A percentile compares a stretch with the other conserved stretches of the same genome.
Conservation (phyloP, 148 eudicot genomes). For the Nyssa sinensis region DNA sequence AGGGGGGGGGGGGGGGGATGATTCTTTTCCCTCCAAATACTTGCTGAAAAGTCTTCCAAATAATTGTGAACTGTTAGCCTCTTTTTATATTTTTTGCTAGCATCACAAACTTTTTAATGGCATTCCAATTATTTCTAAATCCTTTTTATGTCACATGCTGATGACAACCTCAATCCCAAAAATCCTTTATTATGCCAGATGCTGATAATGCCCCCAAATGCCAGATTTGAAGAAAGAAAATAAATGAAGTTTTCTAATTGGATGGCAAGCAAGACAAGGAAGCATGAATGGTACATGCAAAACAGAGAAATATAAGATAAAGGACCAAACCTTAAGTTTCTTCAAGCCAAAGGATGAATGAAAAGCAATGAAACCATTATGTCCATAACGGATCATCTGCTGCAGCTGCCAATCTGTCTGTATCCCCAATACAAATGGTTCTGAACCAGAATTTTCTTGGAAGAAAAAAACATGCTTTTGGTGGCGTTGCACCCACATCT, state of each 20-base stretch:
- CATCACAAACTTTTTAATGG: background rate
- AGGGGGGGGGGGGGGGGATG: no score
- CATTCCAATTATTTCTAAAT: background rate
- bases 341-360: constrained; percentile 25
- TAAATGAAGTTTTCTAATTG: background rate
- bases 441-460: constrained; percentile 25
- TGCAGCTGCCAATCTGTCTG: constrained; percentile 42
- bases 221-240: background rate
- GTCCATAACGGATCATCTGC: constrained; percentile 35
- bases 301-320: background rate
- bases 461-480: constrained; percentile 29
- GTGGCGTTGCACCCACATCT: constrained; percentile 32
- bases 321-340: constrained; percentile 27
- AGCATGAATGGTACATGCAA: no score
- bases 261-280: constrained; percentile 1
- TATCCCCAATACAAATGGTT: constrained; percentile 29
- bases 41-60: background rate
- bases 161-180: background rate
- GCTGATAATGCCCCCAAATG: background rate
- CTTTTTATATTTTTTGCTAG: background rate
- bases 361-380: constrained; percentile 20
- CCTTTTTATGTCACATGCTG: background rate
- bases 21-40: background rate
- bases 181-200: background rate
- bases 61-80: background rate